Percentiles rank a stretch among this genome's conserved stretches.
Evolutionary conservation across 176 grass and related monocot species (phyloP).

Genomic region (Oryza australiensis): DNA sequence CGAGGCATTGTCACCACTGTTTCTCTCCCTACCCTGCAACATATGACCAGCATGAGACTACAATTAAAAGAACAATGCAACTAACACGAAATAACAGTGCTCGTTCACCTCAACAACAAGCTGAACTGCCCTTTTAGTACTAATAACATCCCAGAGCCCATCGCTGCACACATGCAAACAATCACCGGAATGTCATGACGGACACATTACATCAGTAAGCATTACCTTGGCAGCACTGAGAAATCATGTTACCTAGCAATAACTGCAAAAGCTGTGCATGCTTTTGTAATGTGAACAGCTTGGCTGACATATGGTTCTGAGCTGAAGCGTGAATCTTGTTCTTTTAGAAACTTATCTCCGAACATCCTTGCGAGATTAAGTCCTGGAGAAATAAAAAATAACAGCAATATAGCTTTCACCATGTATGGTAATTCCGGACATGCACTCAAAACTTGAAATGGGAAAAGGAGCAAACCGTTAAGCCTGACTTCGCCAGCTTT

Average conservation of each 20-base stretch:
- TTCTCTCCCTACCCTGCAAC: conserved; percentile 54
- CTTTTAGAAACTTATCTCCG: conserved; percentile 87
- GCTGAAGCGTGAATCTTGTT: conserved; percentile 78
- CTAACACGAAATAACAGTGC: background rate
- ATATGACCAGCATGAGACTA: conserved; percentile 5
- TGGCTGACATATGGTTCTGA: conserved; percentile 81
- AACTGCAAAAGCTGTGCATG: conserved; percentile 62
- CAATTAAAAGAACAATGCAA: background rate
- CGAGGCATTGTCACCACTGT: conserved; percentile 11
- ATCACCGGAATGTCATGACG: background rate
- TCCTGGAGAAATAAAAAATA: conserved; percentile 44
- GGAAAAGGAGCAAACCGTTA: conserved; percentile 38
- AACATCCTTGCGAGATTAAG: conserved; percentile 86
- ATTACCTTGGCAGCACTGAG: background rate
- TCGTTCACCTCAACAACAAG: conserved; percentile 59
- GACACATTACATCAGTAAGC: background rate
- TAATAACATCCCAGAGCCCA: conserved; percentile 92
- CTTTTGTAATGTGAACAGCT: conserved; percentile 53
- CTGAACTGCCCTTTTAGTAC: conserved; percentile 61
- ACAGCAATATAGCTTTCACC: background rate
- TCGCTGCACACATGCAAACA: conserved; percentile 49
- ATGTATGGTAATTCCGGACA: background rate
- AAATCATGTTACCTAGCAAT: conserved; percentile 75
- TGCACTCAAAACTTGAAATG: background rate
- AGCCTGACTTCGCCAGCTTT: conserved; percentile 79